A percentile compares a stretch with the other conserved stretches of the same genome.
Evolutionary conservation across 164 flowering plant species (phyloP).

Genomic region (Paratinospora sagittata): DNA sequence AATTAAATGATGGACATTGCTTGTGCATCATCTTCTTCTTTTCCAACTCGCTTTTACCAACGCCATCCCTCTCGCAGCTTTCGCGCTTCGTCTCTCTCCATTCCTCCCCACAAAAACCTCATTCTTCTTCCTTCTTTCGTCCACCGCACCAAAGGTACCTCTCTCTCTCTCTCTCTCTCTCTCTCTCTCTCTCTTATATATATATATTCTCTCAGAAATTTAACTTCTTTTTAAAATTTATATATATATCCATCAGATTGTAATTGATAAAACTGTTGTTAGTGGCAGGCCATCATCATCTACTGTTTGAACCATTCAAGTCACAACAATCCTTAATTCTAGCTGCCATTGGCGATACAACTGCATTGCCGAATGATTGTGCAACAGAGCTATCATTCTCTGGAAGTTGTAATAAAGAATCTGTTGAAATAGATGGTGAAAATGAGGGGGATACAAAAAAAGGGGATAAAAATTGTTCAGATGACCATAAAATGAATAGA

Average conservation of each 20-base stretch:
- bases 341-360: conserved; percentile 29
- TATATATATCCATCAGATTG: not conserved
- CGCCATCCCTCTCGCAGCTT: not conserved
- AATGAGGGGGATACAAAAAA: conserved; percentile 15
- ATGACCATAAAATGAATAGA: conserved; percentile 47
- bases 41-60: not conserved
- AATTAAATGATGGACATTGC: conserved; percentile 3
- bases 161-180: too few relatives aligned
- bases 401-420: conserved; percentile 18
- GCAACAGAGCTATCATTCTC: conserved; percentile 19
- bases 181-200: too few relatives aligned
- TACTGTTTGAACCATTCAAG: conserved; percentile 9
- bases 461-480: conserved; percentile 24
- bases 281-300: conserved; percentile 11
- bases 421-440: conserved; percentile 15
- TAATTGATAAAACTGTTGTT: conserved; percentile 4
- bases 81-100: not conserved
- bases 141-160: conserved; percentile 1
- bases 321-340: conserved; percentile 10
- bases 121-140: not conserved
- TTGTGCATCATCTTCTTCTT: not conserved
- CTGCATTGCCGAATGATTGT: conserved; percentile 29
- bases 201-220: not conserved
- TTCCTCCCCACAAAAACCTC: not conserved
- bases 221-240: too few relatives aligned